Percentiles rank a stretch among this genome's conserved stretches.
phyloP scores from a whole-genome alignment of 2,329 filamentous ascomycete species.

The Colletotrichum spinosum region DNA sequence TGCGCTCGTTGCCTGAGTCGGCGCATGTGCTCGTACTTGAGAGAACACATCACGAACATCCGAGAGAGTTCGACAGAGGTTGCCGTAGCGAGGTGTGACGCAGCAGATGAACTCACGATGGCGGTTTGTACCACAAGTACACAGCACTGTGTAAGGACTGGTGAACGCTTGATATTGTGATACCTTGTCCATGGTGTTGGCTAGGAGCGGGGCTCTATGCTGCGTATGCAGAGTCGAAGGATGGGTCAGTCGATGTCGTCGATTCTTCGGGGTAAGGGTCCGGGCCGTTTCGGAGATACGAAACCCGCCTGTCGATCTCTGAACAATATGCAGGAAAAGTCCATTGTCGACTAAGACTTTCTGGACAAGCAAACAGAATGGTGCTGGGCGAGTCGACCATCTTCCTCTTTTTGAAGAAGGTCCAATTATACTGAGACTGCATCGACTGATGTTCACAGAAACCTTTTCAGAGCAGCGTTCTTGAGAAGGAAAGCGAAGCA shows the following conservation, averaged over 20 bases:
- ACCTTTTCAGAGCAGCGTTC: no score
- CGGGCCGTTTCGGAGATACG: constrained; percentile 24
- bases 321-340: not conserved
- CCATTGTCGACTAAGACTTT: not conserved
- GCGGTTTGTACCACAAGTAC: no score
- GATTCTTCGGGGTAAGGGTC: constrained; percentile 3
- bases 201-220: constrained; percentile 4
- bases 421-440: not conserved
- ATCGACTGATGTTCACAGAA: not conserved
- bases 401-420: no score
- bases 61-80: not conserved
- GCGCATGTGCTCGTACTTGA: no score
- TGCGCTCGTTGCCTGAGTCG: no score
- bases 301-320: constrained; percentile 18
- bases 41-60: no score
- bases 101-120: not conserved
- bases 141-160: not conserved
- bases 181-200: constrained; percentile 3
- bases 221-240: constrained; percentile 11
- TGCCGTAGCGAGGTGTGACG: constrained; percentile 14
- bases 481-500: not conserved
- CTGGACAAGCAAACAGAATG: not conserved
- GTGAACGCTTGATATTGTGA: constrained; percentile 13
- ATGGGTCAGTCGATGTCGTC: constrained; percentile 2
- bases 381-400: no score